A percentile compares a stretch with the other conserved stretches of the same genome.
Evolutionary conservation across 805 yeast genomes (phyloP).

Genomic region (Ascoidea tarda): DNA sequence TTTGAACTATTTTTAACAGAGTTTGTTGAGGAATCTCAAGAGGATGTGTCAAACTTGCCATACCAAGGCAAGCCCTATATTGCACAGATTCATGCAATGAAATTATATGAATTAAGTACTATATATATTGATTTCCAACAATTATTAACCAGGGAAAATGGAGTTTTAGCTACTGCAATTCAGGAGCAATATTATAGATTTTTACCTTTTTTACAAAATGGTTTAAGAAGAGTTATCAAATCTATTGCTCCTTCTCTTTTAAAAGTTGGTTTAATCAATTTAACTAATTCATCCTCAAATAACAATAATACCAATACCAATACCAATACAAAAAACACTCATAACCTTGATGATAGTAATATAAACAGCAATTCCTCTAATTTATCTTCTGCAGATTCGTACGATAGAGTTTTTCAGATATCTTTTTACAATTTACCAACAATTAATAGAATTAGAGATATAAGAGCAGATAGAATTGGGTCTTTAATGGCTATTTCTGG

Average conservation of each 20-base stretch:
- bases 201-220: slow-evolving; percentile 68
- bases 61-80: slow-evolving; percentile 51
- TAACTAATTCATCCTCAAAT: not conserved
- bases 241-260: slow-evolving; percentile 64
- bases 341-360: slow-evolving; percentile 16
- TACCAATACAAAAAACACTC: slow-evolving; percentile 14
- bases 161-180: slow-evolving; percentile 80
- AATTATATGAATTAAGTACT: slow-evolving; percentile 58
- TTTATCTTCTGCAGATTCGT: slow-evolving; percentile 30
- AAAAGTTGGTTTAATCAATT: slow-evolving; percentile 24
- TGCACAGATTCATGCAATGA: slow-evolving; percentile 73
- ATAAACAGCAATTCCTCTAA: slow-evolving; percentile 20
- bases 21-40: slow-evolving; percentile 28
- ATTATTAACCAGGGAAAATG: slow-evolving; percentile 59
- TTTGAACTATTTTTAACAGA: slow-evolving; percentile 75
- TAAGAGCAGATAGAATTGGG: slow-evolving; percentile 83
- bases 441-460: slow-evolving; percentile 73
- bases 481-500: slow-evolving; percentile 76
- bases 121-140: slow-evolving; percentile 80
- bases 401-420: slow-evolving; percentile 75
- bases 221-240: slow-evolving; percentile 58
- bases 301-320: slow-evolving; percentile 8
- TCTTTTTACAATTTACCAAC: slow-evolving; percentile 80
- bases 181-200: slow-evolving; percentile 88
- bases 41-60: slow-evolving; percentile 20